phyloP scores from a whole-genome alignment of 2,329 filamentous ascomycete genomes.

The Chrysoporthe cubensis region DNA sequence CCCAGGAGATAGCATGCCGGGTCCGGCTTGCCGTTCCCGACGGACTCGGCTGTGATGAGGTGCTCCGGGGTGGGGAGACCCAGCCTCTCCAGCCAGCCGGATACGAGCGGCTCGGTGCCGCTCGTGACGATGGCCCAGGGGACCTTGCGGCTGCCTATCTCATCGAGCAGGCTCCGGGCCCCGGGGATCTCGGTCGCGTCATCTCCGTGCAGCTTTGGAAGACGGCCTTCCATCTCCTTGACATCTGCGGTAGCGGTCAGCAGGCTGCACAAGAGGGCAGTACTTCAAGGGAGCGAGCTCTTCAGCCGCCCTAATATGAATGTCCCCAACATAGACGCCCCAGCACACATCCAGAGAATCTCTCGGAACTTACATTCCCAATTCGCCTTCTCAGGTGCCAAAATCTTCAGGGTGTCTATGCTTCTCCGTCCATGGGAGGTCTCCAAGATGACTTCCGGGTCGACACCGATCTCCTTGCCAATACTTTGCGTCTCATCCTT shows the following conservation, averaged over 20 bases:
- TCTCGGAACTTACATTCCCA: slow-evolving; percentile 77
- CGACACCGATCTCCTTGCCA: slow-evolving; percentile 80
- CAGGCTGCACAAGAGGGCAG: not conserved
- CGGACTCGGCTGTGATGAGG: slow-evolving; percentile 76
- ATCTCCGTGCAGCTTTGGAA: slow-evolving; percentile 76
- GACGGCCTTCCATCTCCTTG: slow-evolving; percentile 72
- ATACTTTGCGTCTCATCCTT: slow-evolving; percentile 53
- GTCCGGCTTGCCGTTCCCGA: slow-evolving; percentile 76
- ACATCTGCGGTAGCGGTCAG: slow-evolving; percentile 62
- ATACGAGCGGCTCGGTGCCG: slow-evolving; percentile 68
- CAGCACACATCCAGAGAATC: not conserved
- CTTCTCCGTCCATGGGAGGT: slow-evolving; percentile 90
- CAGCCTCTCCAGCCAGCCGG: slow-evolving; percentile 73
- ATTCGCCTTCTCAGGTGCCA: slow-evolving; percentile 84
- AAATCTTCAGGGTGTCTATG: slow-evolving; percentile 81
- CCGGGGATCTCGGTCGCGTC: slow-evolving; percentile 88
- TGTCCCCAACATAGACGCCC: not conserved
- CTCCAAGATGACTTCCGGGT: slow-evolving; percentile 81
- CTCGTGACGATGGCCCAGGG: slow-evolving; percentile 90
- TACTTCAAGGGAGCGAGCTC: not conserved
- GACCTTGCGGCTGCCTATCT: slow-evolving; percentile 63
- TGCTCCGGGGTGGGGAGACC: slow-evolving; percentile 66
- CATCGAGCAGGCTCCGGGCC: slow-evolving; percentile 69
- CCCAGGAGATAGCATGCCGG: slow-evolving; percentile 75
- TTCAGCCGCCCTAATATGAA: not conserved